phyloP scores from a whole-genome alignment of 441 rosid genomes.

The Manihot esculenta region DNA sequence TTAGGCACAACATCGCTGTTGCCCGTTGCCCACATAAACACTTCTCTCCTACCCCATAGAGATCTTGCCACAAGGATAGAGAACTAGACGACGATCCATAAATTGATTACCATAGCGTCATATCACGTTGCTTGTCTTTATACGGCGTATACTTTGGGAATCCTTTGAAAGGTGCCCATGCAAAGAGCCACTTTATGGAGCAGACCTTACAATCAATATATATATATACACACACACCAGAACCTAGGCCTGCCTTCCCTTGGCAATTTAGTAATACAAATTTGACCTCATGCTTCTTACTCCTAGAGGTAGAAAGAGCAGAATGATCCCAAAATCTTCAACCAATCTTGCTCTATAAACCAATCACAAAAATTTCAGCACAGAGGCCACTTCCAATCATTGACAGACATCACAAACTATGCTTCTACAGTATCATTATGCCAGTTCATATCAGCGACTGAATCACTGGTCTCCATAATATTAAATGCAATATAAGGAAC shows the following conservation, averaged over 20 bases:
- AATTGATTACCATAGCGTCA: neutral
- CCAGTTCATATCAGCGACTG: neutral
- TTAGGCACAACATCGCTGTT: neutral
- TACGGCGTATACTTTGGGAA: neutral
- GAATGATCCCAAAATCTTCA: neutral
- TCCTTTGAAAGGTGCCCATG: neutral
- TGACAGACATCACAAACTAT: neutral
- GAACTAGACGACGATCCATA: neutral
- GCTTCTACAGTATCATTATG: neutral
- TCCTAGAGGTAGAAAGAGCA: neutral
- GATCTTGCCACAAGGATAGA: neutral
- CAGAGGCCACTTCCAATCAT: neutral
- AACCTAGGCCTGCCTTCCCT: neutral
- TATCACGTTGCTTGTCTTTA: neutral
- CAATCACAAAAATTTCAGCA: neutral
- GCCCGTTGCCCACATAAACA: neutral
- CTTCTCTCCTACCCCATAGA: neutral
- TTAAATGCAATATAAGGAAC: neutral
- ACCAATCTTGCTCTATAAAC: neutral
- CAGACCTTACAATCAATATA: neutral
- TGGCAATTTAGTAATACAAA: neutral
- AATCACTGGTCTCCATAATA: neutral
- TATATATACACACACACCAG: neutral
- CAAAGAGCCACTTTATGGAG: neutral
- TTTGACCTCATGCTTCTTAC: neutral